Percentiles rank a stretch among this genome's conserved stretches.
phyloP scores from a whole-genome alignment of 768 basidiomycete genomes.

The Amanita polypyramis region DNA sequence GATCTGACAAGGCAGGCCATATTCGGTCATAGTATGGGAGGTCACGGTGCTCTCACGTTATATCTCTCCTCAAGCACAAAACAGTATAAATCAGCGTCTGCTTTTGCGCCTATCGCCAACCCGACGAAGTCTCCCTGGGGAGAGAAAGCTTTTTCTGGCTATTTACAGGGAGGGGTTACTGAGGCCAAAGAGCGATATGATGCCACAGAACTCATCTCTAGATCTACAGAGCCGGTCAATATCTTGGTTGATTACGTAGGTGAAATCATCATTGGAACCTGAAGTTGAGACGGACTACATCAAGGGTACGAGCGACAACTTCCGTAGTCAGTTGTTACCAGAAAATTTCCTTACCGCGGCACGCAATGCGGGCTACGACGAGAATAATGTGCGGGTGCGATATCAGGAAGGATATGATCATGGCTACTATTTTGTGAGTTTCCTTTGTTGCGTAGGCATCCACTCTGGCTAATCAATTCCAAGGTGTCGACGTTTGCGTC shows the following conservation, averaged over 20 bases:
- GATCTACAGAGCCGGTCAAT: slow-evolving; percentile 51
- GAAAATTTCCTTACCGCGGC: slow-evolving; percentile 81
- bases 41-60: slow-evolving; percentile 87
- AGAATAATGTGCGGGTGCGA: slow-evolving; percentile 68
- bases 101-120: slow-evolving; percentile 81
- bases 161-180: slow-evolving; percentile 63
- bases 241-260: slow-evolving; percentile 83
- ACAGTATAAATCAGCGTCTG: slow-evolving; percentile 79
- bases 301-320: slow-evolving; percentile 74
- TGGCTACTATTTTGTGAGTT: slow-evolving; percentile 72
- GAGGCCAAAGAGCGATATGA: slow-evolving; percentile 75
- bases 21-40: slow-evolving; percentile 97
- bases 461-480: not conserved
- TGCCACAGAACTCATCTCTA: slow-evolving; percentile 72
- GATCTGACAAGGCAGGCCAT: slow-evolving; percentile 80
- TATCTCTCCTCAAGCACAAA: slow-evolving; percentile 70
- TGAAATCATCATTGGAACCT: slow-evolving; percentile 5
- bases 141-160: slow-evolving; percentile 81
- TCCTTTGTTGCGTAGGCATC: not conserved
- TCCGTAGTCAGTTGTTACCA: slow-evolving; percentile 83
- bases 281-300: not conserved
- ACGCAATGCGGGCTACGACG: slow-evolving; percentile 59
- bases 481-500: slow-evolving; percentile 86
- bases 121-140: slow-evolving; percentile 88
- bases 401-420: slow-evolving; percentile 82